phyloP scores from a whole-genome alignment of 2,329 filamentous ascomycete species.

The Escovopsis sp. region DNA sequence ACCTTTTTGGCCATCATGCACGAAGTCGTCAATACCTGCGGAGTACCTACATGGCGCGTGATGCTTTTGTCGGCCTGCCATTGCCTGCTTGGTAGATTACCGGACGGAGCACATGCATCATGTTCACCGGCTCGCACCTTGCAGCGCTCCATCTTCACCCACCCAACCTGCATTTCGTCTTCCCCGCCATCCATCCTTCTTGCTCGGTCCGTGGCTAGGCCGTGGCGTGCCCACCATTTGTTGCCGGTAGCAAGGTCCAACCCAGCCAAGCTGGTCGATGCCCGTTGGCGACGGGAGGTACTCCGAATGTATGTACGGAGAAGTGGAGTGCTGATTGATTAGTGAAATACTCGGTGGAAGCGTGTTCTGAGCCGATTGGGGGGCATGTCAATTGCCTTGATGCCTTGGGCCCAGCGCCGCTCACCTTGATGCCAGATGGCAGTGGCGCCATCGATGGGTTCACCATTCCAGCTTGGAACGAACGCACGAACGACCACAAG shows the following conservation, averaged over 20 bases:
- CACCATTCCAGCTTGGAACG: too few species aligned
- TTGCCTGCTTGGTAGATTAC: neutral
- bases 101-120: too few species aligned
- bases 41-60: neutral
- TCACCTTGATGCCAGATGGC: too few species aligned
- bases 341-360: neutral
- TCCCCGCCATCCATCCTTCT: neutral
- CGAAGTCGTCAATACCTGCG: neutral
- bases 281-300: too few species aligned
- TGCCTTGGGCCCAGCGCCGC: neutral
- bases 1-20: too few species aligned
- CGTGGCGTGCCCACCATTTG: neutral
- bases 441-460: neutral
- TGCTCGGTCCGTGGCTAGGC: neutral
- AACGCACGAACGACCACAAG: too few species aligned
- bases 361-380: neutral
- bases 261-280: too few species aligned
- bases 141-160: neutral
- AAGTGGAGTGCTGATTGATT: neutral
- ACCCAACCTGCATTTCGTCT: neutral
- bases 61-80: neutral
- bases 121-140: neutral
- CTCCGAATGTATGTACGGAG: neutral
- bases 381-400: neutral
- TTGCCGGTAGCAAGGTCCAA: too few species aligned